These are phyloP conservation scores for Pulveroboletus sp. DNA, from an alignment of 768 basidiomycete genomes.

Conservation along the genomic window DNA sequence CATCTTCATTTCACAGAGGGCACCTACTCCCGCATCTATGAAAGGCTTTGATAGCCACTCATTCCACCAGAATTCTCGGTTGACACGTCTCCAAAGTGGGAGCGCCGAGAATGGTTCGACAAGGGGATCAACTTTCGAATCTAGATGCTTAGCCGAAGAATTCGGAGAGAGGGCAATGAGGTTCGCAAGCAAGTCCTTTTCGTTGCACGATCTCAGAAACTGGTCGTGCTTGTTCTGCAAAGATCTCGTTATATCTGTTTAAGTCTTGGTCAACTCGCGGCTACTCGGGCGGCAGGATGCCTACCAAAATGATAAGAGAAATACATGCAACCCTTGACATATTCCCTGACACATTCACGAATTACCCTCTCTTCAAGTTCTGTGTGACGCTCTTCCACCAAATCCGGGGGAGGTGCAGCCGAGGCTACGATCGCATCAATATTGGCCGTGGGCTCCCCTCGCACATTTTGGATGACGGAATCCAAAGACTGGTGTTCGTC, in stretches of 20 bases:
- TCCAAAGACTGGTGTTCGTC: constrained; percentile 27
- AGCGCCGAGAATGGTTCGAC: constrained; percentile 72
- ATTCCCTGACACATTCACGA: constrained; percentile 71
- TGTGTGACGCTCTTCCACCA: constrained; percentile 60
- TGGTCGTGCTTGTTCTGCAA: constrained; percentile 76
- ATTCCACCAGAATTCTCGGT: constrained; percentile 96
- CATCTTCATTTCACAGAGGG: background rate
- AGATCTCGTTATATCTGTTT: constrained; percentile 74
- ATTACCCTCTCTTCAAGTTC: constrained; percentile 84
- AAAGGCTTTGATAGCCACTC: constrained; percentile 82
- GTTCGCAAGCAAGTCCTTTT: constrained; percentile 55
- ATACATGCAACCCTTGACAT: constrained; percentile 83
- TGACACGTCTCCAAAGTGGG: constrained; percentile 88
- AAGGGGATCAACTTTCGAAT: constrained; percentile 45
- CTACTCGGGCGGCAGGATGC: constrained; percentile 9
- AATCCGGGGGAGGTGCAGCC: constrained; percentile 57
- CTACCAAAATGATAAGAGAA: constrained; percentile 83
- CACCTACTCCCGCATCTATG: constrained; percentile 76
- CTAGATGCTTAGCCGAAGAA: constrained; percentile 20
- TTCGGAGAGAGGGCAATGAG: constrained; percentile 48
- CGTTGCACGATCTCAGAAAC: constrained; percentile 49
- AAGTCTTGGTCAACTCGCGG: background rate
- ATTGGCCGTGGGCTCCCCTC: constrained; percentile 48
- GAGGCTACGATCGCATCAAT: constrained; percentile 54
- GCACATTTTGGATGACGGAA: constrained; percentile 40